A percentile compares a stretch with the other conserved stretches of the same genome.
Conservation (phyloP, 2,329 filamentous ascomycete genomes). For the Sarocladium brachiariae region DNA sequence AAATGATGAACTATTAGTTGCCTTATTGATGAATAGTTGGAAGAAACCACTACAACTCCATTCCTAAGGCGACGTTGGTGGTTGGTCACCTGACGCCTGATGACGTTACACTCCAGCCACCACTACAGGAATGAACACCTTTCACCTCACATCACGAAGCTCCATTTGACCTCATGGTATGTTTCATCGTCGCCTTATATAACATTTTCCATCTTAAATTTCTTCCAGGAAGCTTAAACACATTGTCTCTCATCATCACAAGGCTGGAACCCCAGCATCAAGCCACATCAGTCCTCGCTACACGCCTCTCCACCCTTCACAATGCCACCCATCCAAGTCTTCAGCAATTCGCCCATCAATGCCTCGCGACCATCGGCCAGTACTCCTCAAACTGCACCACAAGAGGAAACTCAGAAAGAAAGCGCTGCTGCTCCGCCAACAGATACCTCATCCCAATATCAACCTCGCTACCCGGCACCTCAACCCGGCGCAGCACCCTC, state of each 20-base stretch:
- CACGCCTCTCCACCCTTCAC: slow-evolving; percentile 13
- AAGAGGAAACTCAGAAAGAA: slow-evolving; percentile 10
- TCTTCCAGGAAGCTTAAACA: no score
- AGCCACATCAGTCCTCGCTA: not conserved
- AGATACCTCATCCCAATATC: slow-evolving; percentile 16
- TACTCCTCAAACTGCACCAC: slow-evolving; percentile 36
- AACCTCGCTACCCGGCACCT: slow-evolving; percentile 30
- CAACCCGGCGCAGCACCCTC: slow-evolving; percentile 40
- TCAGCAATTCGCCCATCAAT: slow-evolving; percentile 52
- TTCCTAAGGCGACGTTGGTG: not conserved
- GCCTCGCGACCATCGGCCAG: slow-evolving; percentile 44
- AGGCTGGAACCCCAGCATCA: not conserved
- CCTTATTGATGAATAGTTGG: no score
- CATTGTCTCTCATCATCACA: no score
- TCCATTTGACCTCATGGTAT: no score
- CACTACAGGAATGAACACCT: no score
- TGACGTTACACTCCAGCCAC: slow-evolving; percentile 7
- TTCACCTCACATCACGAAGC: no score
- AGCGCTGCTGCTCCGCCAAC: slow-evolving; percentile 24
- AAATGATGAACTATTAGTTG: no score
- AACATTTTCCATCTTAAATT: no score
- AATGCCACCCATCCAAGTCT: slow-evolving; percentile 58
- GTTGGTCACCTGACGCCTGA: slow-evolving; percentile 4
- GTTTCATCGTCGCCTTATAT: no score
- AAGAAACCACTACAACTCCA: not conserved